These are phyloP conservation scores for Mallotus nudiflorus DNA, from an alignment of 345 rosid species.

Conservation along the genomic window DNA sequence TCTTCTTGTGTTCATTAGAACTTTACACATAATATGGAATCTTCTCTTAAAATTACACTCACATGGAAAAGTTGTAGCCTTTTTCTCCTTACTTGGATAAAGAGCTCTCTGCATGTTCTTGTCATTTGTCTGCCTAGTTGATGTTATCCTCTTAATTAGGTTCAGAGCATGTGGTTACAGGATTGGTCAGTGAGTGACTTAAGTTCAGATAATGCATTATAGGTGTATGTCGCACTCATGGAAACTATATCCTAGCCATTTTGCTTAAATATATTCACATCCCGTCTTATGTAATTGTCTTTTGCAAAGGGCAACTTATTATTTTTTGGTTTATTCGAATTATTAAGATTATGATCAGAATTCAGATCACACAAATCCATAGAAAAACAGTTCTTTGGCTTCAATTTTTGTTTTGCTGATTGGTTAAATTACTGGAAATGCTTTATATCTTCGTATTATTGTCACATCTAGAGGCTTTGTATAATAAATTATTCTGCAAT, in stretches of 20 bases:
- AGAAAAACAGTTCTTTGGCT: no score
- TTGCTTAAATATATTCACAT: neutral
- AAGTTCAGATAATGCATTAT: neutral
- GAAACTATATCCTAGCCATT: conserved; percentile 5
- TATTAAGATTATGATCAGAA: neutral
- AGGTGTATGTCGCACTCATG: conserved; percentile 2
- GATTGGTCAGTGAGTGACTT: neutral
- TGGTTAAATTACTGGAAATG: no score
- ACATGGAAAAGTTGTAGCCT: conserved; percentile 28
- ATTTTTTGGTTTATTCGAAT: conserved; percentile 1
- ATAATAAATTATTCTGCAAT: neutral
- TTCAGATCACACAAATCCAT: no score
- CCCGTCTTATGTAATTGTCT: neutral
- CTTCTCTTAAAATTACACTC: conserved; percentile 25
- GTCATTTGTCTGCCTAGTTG: conserved; percentile 16
- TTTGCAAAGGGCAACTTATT: neutral
- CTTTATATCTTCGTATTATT: no score
- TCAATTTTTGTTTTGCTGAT: no score
- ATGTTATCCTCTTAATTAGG: conserved; percentile 19
- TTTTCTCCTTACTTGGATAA: conserved; percentile 20
- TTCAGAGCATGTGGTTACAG: conserved; percentile 17
- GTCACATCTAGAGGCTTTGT: neutral
- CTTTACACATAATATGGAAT: conserved; percentile 24
- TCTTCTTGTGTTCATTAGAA: conserved; percentile 39
- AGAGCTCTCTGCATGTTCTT: conserved; percentile 20